Conservation (phyloP, 2,329 filamentous ascomycete genomes). For the Cladosporium sp. region DNA sequence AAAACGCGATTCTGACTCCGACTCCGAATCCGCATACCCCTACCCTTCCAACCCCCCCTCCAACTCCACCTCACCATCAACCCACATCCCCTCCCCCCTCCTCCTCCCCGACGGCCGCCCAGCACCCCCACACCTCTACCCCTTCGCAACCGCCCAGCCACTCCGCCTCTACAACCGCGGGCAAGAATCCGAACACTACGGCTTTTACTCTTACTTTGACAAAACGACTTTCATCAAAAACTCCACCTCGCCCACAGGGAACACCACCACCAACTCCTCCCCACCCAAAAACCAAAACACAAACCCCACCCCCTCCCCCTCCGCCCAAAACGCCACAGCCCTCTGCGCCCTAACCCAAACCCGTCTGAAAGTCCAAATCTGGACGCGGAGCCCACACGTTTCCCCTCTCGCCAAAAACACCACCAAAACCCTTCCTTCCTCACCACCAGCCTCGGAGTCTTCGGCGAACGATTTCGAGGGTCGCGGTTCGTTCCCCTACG, state of each 20-base stretch:
- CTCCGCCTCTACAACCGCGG: slow-evolving; percentile 82
- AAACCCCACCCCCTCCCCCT: slow-evolving; percentile 3
- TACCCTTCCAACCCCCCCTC: slow-evolving; percentile 13
- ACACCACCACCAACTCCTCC: slow-evolving; percentile 1
- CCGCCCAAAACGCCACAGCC: slow-evolving; percentile 40
- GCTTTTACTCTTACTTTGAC: slow-evolving; percentile 89
- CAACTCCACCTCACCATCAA: slow-evolving; percentile 31
- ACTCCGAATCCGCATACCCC: neutral
- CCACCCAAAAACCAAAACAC: too few relatives aligned
- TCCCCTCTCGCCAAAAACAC: neutral
- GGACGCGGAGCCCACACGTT: slow-evolving; percentile 41
- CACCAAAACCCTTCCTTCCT: neutral
- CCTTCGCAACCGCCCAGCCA: slow-evolving; percentile 65
- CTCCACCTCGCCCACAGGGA: slow-evolving; percentile 34
- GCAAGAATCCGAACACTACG: slow-evolving; percentile 76
- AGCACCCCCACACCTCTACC: slow-evolving; percentile 66
- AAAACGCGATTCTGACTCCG: slow-evolving; percentile 32
- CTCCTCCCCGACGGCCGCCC: slow-evolving; percentile 66
- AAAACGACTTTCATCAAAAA: slow-evolving; percentile 77
- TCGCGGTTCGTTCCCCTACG: slow-evolving; percentile 58
- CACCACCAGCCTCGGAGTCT: slow-evolving; percentile 19
- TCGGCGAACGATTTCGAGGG: slow-evolving; percentile 44
- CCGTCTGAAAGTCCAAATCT: slow-evolving; percentile 58
- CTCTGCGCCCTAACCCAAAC: slow-evolving; percentile 59
- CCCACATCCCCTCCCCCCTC: slow-evolving; percentile 60